Conservation (phyloP, 129 eudicot genomes). For the Daucus carota region DH1_v3.0 NC_030386.2:34251501-34252000, state of each 20-base stretch:
- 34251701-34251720: not conserved
- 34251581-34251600: not conserved
- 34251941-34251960: not conserved
- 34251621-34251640: not conserved
- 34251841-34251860: not conserved
- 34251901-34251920: not conserved
- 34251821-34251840: not conserved
- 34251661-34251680: not conserved
- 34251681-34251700: not conserved
- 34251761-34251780: not conserved
- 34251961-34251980: not conserved
- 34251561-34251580: not conserved
- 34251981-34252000: not conserved
- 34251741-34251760: not conserved
- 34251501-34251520: constrained; percentile 23
- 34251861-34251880: not conserved
- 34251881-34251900: not conserved
- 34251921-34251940: not conserved
- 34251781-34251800: not conserved
- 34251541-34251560: not conserved
- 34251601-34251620: not conserved
- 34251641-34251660: not conserved
- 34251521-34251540: not conserved
- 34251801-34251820: not conserved
- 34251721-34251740: not conserved